Evolutionary conservation across 2,329 filamentous ascomycete genomes (phyloP), one percentile per base, ranked within the genome.

Genomic region (Neophaeococcomyces aloes): DNA sequence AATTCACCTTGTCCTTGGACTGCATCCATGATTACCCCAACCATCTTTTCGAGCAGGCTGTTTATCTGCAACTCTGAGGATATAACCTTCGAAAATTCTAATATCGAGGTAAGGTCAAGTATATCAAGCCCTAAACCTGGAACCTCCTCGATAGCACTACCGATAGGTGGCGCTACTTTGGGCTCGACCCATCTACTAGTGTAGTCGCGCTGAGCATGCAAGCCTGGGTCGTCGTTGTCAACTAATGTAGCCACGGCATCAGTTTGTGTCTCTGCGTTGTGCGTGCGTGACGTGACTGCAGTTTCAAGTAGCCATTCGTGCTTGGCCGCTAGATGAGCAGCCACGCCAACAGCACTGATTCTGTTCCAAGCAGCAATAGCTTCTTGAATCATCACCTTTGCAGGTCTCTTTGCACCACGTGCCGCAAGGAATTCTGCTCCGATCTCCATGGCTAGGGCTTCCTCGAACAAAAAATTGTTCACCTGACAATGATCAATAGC

Each of bases 41-140:
- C 74, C 69, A 81, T 78, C 58, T 79, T 79, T 2, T 70, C 68
- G 44, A 81, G 64, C 3, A 81, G 65, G 38, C 72, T 74, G 47
- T 81, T 76, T 32, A 81, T 74, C 48, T 79, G 71, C 13, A 81
- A 65, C 53, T 81, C 77, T 11, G 76, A 79, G 5, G 77, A 80
- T 51, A 81, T 70, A 4, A 81, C 68, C 56, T 80, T 77, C 42
- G 74, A 79, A 19, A 76, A 79, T 52, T 80, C 75, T 3, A 81
- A 65, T 35, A 81, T 81, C 32, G 72, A 76, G 2, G 74, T 74
- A 13, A 81, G 57, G 56, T 81, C 78, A 43, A 81, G 73, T 56
- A 81, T 78, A 54, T 81, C 77, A 45, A 73, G 56, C 29, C 67
- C 66, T n/a, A 55, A 35, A 3, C 55, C 55, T 38, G 52, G 51